Conservation (phyloP, 352 stramenopile genomes). For the Phytophthora pisi region DNA sequence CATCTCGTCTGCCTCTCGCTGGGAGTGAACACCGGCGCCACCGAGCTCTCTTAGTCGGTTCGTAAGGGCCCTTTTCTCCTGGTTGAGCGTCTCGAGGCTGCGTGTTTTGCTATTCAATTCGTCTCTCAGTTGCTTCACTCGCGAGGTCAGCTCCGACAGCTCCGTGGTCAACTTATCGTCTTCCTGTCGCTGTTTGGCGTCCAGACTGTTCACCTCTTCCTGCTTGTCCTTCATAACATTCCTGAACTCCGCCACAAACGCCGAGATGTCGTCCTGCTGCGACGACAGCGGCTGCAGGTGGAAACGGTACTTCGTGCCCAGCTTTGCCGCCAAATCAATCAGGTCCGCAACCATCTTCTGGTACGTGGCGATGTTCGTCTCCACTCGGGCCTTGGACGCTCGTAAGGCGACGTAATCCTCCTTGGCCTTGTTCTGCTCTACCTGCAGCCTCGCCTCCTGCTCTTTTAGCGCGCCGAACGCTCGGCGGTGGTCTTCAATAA, state of each 20-base stretch:
- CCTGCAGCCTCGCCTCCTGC: slow-evolving; percentile 35
- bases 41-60: slow-evolving; percentile 52
- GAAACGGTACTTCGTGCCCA: slow-evolving; percentile 70
- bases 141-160: slow-evolving; percentile 55
- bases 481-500: slow-evolving; percentile 51
- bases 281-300: slow-evolving; percentile 55
- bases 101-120: slow-evolving; percentile 53
- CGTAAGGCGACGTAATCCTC: slow-evolving; percentile 45
- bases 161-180: slow-evolving; percentile 54
- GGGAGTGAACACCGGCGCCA: slow-evolving; percentile 39
- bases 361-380: slow-evolving; percentile 58
- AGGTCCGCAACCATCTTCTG: slow-evolving; percentile 47
- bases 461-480: slow-evolving; percentile 39
- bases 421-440: slow-evolving; percentile 38
- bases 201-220: slow-evolving; percentile 36
- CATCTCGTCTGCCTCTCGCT: slow-evolving; percentile 57
- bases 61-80: slow-evolving; percentile 49
- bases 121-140: slow-evolving; percentile 56
- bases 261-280: slow-evolving; percentile 55
- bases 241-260: slow-evolving; percentile 58
- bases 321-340: slow-evolving; percentile 44
- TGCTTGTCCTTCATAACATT: slow-evolving; percentile 53
- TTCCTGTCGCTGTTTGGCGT: slow-evolving; percentile 46
- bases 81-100: slow-evolving; percentile 45
- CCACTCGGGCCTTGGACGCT: slow-evolving; percentile 48